A percentile compares a stretch with the other conserved stretches of the same genome.
These are phyloP conservation scores for Hypericum androsaemum DNA, from an alignment of 345 rosid genomes.

Conservation along the genomic window DNA sequence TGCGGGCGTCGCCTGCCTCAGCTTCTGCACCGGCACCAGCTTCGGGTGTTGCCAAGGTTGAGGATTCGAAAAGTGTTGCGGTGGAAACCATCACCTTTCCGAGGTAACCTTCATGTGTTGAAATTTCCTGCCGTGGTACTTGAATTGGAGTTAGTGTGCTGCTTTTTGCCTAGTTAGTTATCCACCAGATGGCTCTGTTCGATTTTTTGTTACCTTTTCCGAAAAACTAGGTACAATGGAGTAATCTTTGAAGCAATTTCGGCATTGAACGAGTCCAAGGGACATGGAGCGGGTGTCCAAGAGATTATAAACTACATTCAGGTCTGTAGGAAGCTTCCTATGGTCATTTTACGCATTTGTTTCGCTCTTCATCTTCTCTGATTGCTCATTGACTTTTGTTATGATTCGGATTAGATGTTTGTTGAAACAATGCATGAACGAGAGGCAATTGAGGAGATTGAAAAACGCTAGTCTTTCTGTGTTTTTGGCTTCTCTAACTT, in stretches of 20 bases:
- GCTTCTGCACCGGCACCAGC: neutral
- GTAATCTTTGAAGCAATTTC: slow-evolving; percentile 79
- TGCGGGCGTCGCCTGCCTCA: neutral
- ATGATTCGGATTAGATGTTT: too few relatives aligned
- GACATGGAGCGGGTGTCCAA: slow-evolving; percentile 47
- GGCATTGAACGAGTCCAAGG: slow-evolving; percentile 31
- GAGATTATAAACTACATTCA: slow-evolving; percentile 50
- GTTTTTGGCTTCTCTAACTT: too few relatives aligned
- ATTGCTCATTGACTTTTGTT: too few relatives aligned
- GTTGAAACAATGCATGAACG: too few relatives aligned
- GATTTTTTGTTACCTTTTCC: neutral
- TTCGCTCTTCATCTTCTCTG: neutral
- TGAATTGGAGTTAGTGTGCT: neutral
- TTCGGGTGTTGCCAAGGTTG: slow-evolving; percentile 14
- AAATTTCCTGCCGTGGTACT: neutral
- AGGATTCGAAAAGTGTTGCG: slow-evolving; percentile 20
- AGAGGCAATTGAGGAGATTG: too few relatives aligned
- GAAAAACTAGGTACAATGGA: slow-evolving; percentile 36
- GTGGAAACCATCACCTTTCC: slow-evolving; percentile 23
- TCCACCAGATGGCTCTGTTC: neutral
- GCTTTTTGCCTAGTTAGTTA: neutral
- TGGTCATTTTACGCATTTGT: slow-evolving; percentile 4
- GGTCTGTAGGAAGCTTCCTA: slow-evolving; percentile 33
- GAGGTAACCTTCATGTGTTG: slow-evolving; percentile 20
- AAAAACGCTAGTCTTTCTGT: too few relatives aligned